Percentiles rank a stretch among this genome's conserved stretches.
phyloP scores from a whole-genome alignment of 2,329 filamentous ascomycete species.

The Monosporascus sp. region DNA sequence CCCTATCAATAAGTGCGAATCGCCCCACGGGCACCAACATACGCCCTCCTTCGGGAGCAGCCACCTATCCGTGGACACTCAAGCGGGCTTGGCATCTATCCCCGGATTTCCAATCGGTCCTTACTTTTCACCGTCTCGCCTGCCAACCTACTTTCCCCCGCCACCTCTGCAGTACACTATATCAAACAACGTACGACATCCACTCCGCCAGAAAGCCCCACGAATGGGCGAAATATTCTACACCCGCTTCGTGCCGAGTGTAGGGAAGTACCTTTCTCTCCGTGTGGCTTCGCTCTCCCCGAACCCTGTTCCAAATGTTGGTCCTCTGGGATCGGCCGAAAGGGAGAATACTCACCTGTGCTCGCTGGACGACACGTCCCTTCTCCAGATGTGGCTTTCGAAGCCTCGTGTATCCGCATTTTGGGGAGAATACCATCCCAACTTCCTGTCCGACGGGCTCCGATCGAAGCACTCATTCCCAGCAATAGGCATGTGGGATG shows the following conservation, averaged over 20 bases:
- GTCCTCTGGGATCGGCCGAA: slow-evolving; percentile 44
- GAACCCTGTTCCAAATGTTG: slow-evolving; percentile 58
- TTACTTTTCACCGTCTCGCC: slow-evolving; percentile 75
- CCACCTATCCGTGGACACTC: slow-evolving; percentile 34
- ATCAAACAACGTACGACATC: slow-evolving; percentile 76
- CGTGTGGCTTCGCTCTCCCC: slow-evolving; percentile 70
- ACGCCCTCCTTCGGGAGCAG: slow-evolving; percentile 18
- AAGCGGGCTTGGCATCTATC: slow-evolving; percentile 26
- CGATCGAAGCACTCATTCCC: slow-evolving; percentile 75
- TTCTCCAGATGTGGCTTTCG: slow-evolving; percentile 85
- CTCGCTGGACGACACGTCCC: slow-evolving; percentile 45
- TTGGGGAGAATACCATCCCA: slow-evolving; percentile 66
- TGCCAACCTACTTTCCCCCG: slow-evolving; percentile 88
- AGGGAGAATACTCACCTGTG: slow-evolving; percentile 36
- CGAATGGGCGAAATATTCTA: slow-evolving; percentile 91
- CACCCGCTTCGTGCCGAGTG: slow-evolving; percentile 74
- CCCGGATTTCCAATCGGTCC: slow-evolving; percentile 53
- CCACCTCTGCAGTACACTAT: slow-evolving; percentile 75
- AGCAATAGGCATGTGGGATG: slow-evolving; percentile 89
- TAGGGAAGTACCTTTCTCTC: slow-evolving; percentile 83
- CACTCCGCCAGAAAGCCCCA: slow-evolving; percentile 80
- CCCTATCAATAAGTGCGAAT: slow-evolving; percentile 34
- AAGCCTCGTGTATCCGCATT: slow-evolving; percentile 76
- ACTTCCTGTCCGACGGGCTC: slow-evolving; percentile 64
- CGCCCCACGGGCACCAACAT: slow-evolving; percentile 8